phyloP scores from a whole-genome alignment of 768 basidiomycete genomes.

The Kwoniella heveanensis region DNA sequence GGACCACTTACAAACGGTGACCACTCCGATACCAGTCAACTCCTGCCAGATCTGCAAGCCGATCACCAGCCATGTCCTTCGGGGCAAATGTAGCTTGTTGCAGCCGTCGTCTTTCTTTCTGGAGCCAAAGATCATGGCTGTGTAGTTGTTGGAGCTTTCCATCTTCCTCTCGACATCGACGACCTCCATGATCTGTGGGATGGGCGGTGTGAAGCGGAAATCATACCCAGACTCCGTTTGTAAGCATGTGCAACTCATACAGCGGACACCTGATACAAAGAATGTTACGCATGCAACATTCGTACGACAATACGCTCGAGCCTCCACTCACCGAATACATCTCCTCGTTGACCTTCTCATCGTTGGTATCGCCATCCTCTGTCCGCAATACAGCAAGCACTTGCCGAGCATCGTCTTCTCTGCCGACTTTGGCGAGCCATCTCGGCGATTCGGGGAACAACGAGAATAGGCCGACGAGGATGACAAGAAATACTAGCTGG shows the following conservation, averaged over 20 bases:
- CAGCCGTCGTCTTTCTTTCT: background rate
- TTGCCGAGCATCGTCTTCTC: constrained; percentile 30
- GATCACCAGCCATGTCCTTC: constrained; percentile 32
- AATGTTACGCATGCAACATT: too few relatives aligned
- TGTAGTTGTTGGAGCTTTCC: constrained; percentile 15
- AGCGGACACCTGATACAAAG: background rate
- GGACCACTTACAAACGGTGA: constrained; percentile 24
- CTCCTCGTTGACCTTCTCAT: constrained; percentile 19
- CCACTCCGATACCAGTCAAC: constrained; percentile 29
- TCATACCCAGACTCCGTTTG: background rate
- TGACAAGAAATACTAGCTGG: constrained; percentile 39
- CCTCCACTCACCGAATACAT: constrained; percentile 29
- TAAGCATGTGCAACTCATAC: background rate
- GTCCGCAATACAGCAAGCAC: constrained; percentile 22
- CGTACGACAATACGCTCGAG: background rate
- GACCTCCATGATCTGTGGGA: constrained; percentile 31
- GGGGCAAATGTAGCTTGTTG: constrained; percentile 8
- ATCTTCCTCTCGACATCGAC: constrained; percentile 33
- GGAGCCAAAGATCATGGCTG: constrained; percentile 27
- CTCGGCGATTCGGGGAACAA: constrained; percentile 47
- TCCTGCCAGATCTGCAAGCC: constrained; percentile 43
- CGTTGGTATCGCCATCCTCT: constrained; percentile 20
- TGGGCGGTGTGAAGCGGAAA: too few relatives aligned
- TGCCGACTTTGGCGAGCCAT: constrained; percentile 43
- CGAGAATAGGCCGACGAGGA: constrained; percentile 24